Evolutionary conservation across 2,329 filamentous ascomycete species (phyloP).

Genomic region (Fusarium longipes): DNA sequence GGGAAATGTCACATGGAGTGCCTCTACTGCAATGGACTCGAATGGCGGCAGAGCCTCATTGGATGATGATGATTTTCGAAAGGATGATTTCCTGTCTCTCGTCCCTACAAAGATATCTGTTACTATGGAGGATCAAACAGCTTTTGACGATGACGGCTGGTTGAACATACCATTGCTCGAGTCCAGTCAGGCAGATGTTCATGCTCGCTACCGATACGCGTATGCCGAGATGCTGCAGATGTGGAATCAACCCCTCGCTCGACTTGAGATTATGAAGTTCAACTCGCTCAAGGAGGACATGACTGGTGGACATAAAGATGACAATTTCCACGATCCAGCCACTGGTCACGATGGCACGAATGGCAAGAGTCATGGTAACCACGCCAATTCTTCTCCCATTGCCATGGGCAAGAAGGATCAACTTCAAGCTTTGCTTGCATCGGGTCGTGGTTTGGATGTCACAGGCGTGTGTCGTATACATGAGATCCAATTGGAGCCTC

Average conservation of each 20-base stretch:
- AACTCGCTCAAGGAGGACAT: slow-evolving; percentile 67
- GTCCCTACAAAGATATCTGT: slow-evolving; percentile 65
- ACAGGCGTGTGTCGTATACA: slow-evolving; percentile 72
- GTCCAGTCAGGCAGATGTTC: slow-evolving; percentile 59
- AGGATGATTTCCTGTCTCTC: slow-evolving; percentile 59
- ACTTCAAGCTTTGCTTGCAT: slow-evolving; percentile 61
- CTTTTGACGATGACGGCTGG: slow-evolving; percentile 76
- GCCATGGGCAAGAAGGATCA: slow-evolving; percentile 68
- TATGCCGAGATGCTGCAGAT: slow-evolving; percentile 77
- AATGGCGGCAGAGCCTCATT: slow-evolving; percentile 62
- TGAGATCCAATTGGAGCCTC: slow-evolving; percentile 70
- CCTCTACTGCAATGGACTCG: slow-evolving; percentile 59
- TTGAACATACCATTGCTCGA: slow-evolving; percentile 69
- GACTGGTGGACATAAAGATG: slow-evolving; percentile 45
- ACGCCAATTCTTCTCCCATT: slow-evolving; percentile 61
- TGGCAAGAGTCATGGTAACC: slow-evolving; percentile 50
- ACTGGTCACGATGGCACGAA: slow-evolving; percentile 55
- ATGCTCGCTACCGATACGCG: slow-evolving; percentile 70
- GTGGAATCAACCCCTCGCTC: slow-evolving; percentile 71
- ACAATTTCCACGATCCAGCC: slow-evolving; percentile 52
- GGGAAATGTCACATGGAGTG: slow-evolving; percentile 62
- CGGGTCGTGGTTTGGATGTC: slow-evolving; percentile 69
- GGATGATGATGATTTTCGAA: slow-evolving; percentile 64
- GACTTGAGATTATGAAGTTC: slow-evolving; percentile 76
- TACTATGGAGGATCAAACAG: slow-evolving; percentile 69